These are phyloP conservation scores for Chrysophaeum taylorii DNA, from an alignment of 352 stramenopile genomes.

Conservation along the genomic window DNA sequence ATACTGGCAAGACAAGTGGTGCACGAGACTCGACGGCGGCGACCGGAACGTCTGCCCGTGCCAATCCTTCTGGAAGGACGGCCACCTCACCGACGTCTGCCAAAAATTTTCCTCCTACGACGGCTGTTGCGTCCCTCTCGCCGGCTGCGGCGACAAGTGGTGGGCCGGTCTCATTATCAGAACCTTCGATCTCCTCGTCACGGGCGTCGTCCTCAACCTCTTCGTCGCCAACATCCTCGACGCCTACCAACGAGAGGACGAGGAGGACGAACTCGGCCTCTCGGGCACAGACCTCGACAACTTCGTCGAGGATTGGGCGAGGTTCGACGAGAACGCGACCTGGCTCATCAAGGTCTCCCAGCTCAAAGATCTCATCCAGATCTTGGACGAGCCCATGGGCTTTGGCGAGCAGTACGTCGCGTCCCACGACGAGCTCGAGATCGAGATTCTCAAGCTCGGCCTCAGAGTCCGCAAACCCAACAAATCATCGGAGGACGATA, in stretches of 20 bases:
- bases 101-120: constrained; percentile 51
- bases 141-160: constrained; percentile 49
- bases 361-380: constrained; percentile 16
- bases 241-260: constrained; percentile 68
- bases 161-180: constrained; percentile 27
- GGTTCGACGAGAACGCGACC: constrained; percentile 20
- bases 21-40: constrained; percentile 3
- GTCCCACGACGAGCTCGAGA: constrained; percentile 17
- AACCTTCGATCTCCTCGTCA: constrained; percentile 78
- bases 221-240: constrained; percentile 85
- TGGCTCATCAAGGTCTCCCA: constrained; percentile 9
- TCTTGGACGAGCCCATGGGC: constrained; percentile 25
- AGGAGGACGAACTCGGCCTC: constrained; percentile 70
- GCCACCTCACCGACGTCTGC: constrained; percentile 47
- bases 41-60: constrained; percentile 24
- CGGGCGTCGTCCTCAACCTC: constrained; percentile 81
- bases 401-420: constrained; percentile 24
- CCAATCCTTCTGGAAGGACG: constrained; percentile 42
- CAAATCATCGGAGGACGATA: not conserved
- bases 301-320: constrained; percentile 40
- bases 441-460: constrained; percentile 8
- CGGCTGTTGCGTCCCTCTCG: constrained; percentile 46
- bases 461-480: not conserved
- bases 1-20: constrained; percentile 12
- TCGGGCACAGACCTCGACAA: constrained; percentile 59